phyloP scores from a whole-genome alignment of 371 early-diverging fungal species.

The Fennellomyces sp. region DNA sequence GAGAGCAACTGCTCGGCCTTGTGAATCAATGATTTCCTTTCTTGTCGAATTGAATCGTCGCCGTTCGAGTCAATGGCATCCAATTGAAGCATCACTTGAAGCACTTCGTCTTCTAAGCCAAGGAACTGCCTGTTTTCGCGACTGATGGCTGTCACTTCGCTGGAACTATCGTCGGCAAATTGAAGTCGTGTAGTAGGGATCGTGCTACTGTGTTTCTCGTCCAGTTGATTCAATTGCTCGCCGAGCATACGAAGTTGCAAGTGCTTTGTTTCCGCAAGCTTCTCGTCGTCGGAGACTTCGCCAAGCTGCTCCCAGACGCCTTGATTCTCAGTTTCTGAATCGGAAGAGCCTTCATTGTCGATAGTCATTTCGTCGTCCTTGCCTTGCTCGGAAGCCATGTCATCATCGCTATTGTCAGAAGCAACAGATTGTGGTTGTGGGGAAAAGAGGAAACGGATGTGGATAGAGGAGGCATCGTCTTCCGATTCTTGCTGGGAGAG shows the following conservation, averaged over 20 bases:
- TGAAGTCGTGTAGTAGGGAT: slow-evolving; percentile 1
- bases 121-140: slow-evolving; percentile 25
- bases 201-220: not conserved
- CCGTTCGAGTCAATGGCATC: slow-evolving; percentile 46
- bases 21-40: slow-evolving; percentile 38
- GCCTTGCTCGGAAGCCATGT: not conserved
- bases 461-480: no score
- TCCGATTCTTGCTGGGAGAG: no score
- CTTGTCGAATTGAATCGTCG: slow-evolving; percentile 30
- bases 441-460: no score
- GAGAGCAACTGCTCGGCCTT: slow-evolving; percentile 33
- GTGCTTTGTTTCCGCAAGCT: not conserved
- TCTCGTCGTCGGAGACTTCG: not conserved
- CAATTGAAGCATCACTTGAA: slow-evolving; percentile 32
- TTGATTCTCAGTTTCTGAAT: not conserved
- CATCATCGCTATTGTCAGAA: no score
- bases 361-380: not conserved
- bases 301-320: not conserved
- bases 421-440: no score
- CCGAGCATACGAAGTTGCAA: slow-evolving; percentile 2
- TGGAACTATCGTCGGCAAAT: not conserved
- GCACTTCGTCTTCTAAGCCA: slow-evolving; percentile 24
- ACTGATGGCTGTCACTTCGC: slow-evolving; percentile 10
- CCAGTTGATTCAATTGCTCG: slow-evolving; percentile 1
- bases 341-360: slow-evolving; percentile 1